Evolutionary conservation across 306 rosid genomes (phyloP), one percentile per base, ranked within the genome.

Genomic region (Adenanthera pavonina): DNA sequence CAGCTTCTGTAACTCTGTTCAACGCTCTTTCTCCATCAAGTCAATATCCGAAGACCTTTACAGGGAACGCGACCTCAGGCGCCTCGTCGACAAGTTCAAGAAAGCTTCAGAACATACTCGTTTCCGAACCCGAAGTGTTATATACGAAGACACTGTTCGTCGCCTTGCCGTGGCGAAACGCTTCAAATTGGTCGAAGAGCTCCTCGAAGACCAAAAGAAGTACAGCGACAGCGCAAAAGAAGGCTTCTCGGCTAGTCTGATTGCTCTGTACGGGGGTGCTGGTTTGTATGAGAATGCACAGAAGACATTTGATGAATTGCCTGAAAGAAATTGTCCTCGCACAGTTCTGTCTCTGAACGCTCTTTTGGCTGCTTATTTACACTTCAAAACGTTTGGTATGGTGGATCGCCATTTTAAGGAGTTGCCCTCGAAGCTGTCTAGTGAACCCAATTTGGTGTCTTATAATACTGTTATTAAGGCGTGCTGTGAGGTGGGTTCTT

Each of bases 221-320:
- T 89, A 91, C 81, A 14, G 40, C 0, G 91, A 90, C 17, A 78
- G 81, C 7, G 81, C 90, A 80, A 85, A 79, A 15, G 97, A 94
- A 60, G 97, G 94, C n/a, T 94, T 94, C 84, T 80, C 90, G 0
- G 85, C 82, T 5, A 88, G 94, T 11, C 80, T 94, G 17, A 85
- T 94, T 0, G 1, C 75, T 0, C 84, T 94, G 0, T 92, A 90
- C 4, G 97, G 98, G 0, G 85, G 85, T 74, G 78, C 94, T 0
- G 80, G 89, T 1, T 87, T 92, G 92, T 65, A 78, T 13, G 83
- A 85, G 7, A 82, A 88, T 54, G 97, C 98, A 49, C 87, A 77
- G 77, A 90, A 86, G 78, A 52, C 77, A 87, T 91, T 89, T 76
- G 90, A 94, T 48, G 98, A 90, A 94, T 84, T 94, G 94, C 90